phyloP scores from a whole-genome alignment of 2,329 filamentous ascomycete species.

The Botrytis elliptica region DNA sequence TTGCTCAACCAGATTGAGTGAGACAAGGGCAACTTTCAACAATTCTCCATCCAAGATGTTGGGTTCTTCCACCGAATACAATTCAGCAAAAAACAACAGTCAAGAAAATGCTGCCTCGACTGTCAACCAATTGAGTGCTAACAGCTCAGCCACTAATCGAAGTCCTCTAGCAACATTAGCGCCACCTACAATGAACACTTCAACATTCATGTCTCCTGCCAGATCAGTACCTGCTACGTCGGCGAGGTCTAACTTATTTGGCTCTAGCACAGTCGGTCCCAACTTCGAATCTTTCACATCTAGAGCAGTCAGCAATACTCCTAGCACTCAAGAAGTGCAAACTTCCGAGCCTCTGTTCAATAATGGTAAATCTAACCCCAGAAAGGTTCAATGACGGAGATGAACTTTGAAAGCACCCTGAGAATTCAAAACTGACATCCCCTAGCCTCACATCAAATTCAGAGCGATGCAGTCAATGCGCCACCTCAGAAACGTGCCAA shows the following conservation, averaged over 20 bases:
- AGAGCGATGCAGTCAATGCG: neutral
- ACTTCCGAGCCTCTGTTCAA: accelerated
- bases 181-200: neutral
- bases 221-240: neutral
- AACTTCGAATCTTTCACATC: neutral
- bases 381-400: neutral
- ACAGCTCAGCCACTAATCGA: neutral
- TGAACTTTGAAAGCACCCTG: neutral
- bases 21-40: neutral
- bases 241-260: neutral
- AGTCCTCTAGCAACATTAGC: neutral
- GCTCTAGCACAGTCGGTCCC: neutral
- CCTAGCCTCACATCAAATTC: neutral
- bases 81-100: neutral
- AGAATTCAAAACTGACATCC: neutral
- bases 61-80: neutral
- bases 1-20: neutral
- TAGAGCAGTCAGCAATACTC: neutral
- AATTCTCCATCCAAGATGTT: neutral
- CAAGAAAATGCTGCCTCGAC: neutral
- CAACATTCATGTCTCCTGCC: neutral
- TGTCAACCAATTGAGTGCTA: neutral
- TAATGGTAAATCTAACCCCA: neutral
- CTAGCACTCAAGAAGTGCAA: neutral
- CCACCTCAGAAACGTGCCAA: neutral